Percentiles rank a stretch among this genome's conserved stretches.
phyloP scores from a whole-genome alignment of 2,329 filamentous ascomycete species.

The Piedraia hortae region DNA sequence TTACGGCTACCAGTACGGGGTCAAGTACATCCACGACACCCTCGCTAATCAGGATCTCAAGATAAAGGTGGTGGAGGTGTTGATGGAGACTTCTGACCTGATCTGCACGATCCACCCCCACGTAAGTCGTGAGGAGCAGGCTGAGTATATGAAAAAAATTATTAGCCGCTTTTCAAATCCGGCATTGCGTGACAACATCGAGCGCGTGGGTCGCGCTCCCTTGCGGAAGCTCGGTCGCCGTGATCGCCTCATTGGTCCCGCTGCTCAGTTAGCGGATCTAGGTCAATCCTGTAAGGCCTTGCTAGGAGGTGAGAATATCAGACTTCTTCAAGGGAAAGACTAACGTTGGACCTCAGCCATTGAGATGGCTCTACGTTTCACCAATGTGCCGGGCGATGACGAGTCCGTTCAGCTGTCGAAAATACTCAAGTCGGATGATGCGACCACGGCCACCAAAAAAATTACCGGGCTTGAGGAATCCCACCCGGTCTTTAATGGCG shows the following conservation, averaged over 20 bases:
- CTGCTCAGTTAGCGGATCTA: constrained; percentile 61
- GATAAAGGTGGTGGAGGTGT: constrained; percentile 47
- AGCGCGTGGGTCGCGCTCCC: constrained; percentile 84
- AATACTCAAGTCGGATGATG: constrained; percentile 47
- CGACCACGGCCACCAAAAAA: constrained; percentile 50
- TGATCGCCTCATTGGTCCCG: constrained; percentile 86
- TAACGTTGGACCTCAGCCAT: no score
- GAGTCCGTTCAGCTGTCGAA: constrained; percentile 67
- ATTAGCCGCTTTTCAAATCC: constrained; percentile 82
- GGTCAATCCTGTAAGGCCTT: constrained; percentile 46
- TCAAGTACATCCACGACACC: constrained; percentile 71
- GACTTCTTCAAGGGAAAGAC: no score
- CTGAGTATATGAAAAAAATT: constrained; percentile 74
- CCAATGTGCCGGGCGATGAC: constrained; percentile 74
- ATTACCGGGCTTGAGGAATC: constrained; percentile 53
- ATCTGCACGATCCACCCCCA: constrained; percentile 60
- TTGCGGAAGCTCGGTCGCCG: constrained; percentile 82
- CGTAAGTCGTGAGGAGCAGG: constrained; percentile 47
- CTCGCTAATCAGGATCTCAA: constrained; percentile 58
- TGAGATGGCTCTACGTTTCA: constrained; percentile 85
- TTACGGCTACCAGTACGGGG: constrained; percentile 67
- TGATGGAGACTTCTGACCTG: constrained; percentile 63
- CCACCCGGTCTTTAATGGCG: constrained; percentile 51
- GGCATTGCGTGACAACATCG: constrained; percentile 69
- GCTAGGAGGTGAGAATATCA: no score